Evolutionary conservation across 2,329 filamentous ascomycete species (phyloP), one percentile per base, ranked within the genome.

Genomic region (Pseudogymnoascus sp.): DNA sequence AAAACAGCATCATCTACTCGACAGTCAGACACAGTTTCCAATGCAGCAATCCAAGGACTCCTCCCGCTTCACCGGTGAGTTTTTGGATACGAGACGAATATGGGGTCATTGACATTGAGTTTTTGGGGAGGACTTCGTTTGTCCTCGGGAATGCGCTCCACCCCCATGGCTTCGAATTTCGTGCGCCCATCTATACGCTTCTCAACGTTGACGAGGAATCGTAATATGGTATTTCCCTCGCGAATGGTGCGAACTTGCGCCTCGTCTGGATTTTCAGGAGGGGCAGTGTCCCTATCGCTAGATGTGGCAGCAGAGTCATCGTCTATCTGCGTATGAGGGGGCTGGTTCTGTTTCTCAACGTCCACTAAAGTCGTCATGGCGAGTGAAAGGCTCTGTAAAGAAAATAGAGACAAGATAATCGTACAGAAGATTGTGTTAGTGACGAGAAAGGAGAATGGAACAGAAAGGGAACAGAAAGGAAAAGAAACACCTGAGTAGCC

Each of bases 71-170:
- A n/a, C 21, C 13, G 13, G 21, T 10, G 28, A 31, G 28, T 25
- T n/a, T 16, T 48, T 16, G 4, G 25, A 23, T 54, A 31, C 5
- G 23, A 21, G 48, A 28, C 23, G 23, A 28, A 31, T 54, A 16
- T 31, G 48, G 48, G 48, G 16, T 31, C 21, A 54, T 25, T 41
- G 11, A 62, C 63, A 61, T 63, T 63, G n/a, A 63, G 62, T n/a
- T 60, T 62, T 51, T 63, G 62, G 11, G 62, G 62, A 21, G 62
- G 62, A 21, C 11, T 34, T 10, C 62, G 62, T 54, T 39, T 54
- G 25, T 63, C 57, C 16, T 63, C 62, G 10, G 62, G 51, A 8
- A 63, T 39, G 51, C 62, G 62, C 51, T 63, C 62, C 25, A 63
- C 62, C 14, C 62, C 62, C 62, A 61, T 62, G 19, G 62, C 62